Evolutionary conservation across 108 stramenopile species (phyloP).

Genomic region (Fragilaria radians): DNA sequence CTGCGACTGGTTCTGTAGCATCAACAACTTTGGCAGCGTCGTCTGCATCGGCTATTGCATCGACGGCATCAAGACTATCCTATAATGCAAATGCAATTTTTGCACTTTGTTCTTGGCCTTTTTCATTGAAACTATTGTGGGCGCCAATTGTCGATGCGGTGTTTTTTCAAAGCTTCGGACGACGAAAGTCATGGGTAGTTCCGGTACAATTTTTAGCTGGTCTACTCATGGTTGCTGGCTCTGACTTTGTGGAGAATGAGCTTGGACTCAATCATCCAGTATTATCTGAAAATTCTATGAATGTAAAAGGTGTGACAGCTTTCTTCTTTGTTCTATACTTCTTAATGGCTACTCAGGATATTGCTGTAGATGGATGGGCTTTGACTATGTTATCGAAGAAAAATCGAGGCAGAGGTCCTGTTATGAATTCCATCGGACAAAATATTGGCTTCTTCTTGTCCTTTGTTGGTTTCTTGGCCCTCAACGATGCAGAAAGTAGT

Average conservation of each 20-base stretch:
- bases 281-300: constrained; percentile 21
- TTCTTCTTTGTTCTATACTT: constrained; percentile 96
- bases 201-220: constrained; percentile 95
- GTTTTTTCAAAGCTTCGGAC: constrained; percentile 80
- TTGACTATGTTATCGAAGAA: constrained; percentile 94
- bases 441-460: constrained; percentile 92
- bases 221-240: constrained; percentile 66
- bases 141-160: constrained; percentile 98
- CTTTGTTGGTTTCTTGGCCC: constrained; percentile 95
- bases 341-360: constrained; percentile 99
- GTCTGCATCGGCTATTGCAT: constrained; percentile 21
- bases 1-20: too few relatives aligned
- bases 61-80: constrained; percentile 50
- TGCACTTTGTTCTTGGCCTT: constrained; percentile 92
- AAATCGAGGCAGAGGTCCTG: constrained; percentile 91
- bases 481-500: constrained; percentile 88
- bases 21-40: constrained; percentile 14
- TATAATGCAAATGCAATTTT: constrained; percentile 97
- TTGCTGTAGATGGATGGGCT: constrained; percentile 99
- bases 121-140: constrained; percentile 97
- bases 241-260: constrained; percentile 76
- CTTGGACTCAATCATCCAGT: constrained; percentile 41
- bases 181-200: constrained; percentile 97
- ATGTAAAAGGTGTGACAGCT: constrained; percentile 76
- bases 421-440: constrained; percentile 97